Conservation (phyloP, 192 early-diverging fungal species). For the Glomus cerebriforme region DNA sequence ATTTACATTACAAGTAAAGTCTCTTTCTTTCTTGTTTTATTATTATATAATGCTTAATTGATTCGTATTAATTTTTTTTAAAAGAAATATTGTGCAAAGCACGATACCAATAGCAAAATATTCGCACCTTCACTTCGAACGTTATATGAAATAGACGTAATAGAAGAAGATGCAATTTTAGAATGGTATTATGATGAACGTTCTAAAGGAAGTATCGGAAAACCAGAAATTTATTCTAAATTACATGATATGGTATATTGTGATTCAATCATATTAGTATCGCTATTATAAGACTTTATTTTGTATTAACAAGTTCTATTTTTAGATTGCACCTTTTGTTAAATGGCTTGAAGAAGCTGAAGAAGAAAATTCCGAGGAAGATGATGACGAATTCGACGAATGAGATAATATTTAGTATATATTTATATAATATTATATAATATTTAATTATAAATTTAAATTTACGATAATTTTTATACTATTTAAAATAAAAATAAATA, state of each 20-base stretch:
- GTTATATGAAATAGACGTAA: slow-evolving; percentile 79
- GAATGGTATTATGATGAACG: slow-evolving; percentile 63
- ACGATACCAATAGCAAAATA: slow-evolving; percentile 46
- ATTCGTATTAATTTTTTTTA: too few species aligned
- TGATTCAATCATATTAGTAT: background rate
- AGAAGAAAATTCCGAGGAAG: slow-evolving; percentile 14
- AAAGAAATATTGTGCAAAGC: background rate
- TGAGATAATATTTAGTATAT: background rate
- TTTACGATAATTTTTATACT: too few species aligned
- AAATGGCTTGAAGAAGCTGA: slow-evolving; percentile 28
- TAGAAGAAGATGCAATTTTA: slow-evolving; percentile 80
- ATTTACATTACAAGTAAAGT: slow-evolving; percentile 47
- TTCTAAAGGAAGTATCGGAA: background rate
- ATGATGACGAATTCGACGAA: background rate
- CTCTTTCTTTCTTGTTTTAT: too few species aligned
- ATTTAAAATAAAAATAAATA: too few species aligned
- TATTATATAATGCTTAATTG: too few species aligned
- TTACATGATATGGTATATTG: slow-evolving; percentile 56
- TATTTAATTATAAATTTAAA: too few species aligned
- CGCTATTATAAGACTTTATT: background rate
- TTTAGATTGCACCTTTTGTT: slow-evolving; percentile 24
- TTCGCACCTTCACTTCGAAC: slow-evolving; percentile 63
- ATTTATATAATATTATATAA: too few species aligned
- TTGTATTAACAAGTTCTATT: slow-evolving; percentile 16
- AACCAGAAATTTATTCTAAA: slow-evolving; percentile 32